phyloP scores from a whole-genome alignment of 805 yeast species.

The Candida caryicola region DNA sequence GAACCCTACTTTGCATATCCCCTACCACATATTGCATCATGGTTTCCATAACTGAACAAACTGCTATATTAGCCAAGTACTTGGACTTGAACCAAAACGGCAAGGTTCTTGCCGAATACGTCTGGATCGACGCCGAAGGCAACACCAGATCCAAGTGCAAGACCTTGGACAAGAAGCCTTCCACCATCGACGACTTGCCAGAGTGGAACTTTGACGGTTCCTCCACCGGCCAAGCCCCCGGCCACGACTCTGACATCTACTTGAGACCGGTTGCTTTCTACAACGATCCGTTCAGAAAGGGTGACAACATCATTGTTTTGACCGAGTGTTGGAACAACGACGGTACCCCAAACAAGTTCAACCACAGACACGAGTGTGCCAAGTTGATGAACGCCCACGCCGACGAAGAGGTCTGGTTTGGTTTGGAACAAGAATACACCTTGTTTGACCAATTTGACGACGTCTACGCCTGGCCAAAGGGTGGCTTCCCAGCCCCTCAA shows the following conservation, averaged over 20 bases:
- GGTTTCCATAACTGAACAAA: constrained; percentile 57
- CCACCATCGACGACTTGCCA: constrained; percentile 81
- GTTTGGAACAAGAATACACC: constrained; percentile 98
- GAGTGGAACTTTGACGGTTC: constrained; percentile 99
- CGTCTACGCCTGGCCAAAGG: constrained; percentile 98
- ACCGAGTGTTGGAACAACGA: constrained; percentile 98
- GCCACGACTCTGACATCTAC: constrained; percentile 92
- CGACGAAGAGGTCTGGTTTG: constrained; percentile 89
- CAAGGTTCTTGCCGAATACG: constrained; percentile 87
- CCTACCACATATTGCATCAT: constrained; percentile 9
- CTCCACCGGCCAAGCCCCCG: constrained; percentile 98
- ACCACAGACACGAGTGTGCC: constrained; percentile 96
- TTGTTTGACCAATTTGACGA: constrained; percentile 86
- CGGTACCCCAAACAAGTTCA: constrained; percentile 97
- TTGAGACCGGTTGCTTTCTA: constrained; percentile 93
- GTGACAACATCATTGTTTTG: constrained; percentile 92
- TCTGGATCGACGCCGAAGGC: constrained; percentile 96
- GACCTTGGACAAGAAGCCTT: constrained; percentile 69
- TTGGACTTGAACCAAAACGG: constrained; percentile 82
- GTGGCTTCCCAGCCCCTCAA: constrained; percentile 99
- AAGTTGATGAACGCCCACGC: constrained; percentile 92
- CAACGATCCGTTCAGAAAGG: constrained; percentile 97
- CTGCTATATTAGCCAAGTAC: constrained; percentile 80
- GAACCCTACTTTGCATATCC: constrained; percentile 2
- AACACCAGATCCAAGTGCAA: constrained; percentile 91